phyloP scores from a whole-genome alignment of 2,329 filamentous ascomycete genomes.

The Aspergillus viridinutans region DNA sequence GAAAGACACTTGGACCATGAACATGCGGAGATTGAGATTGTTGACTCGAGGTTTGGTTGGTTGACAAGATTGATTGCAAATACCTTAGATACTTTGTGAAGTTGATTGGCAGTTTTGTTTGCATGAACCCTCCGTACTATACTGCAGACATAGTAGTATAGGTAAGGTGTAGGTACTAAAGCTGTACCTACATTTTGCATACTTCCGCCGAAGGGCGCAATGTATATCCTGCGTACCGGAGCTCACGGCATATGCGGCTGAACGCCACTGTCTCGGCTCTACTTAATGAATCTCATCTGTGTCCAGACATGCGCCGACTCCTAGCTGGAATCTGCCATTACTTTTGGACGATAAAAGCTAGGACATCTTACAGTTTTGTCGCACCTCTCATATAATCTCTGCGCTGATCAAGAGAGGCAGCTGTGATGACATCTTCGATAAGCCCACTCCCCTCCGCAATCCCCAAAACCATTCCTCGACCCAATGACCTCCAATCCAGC shows the following conservation, averaged over 20 bases:
- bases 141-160: background rate
- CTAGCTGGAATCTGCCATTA: background rate
- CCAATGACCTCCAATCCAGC: background rate
- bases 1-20: background rate
- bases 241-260: background rate
- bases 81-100: too few species aligned
- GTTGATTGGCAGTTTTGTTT: background rate
- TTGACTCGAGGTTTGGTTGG: background rate
- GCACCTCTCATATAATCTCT: background rate
- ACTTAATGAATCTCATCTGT: background rate
- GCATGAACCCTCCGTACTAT: background rate
- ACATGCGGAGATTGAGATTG: background rate
- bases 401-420: background rate
- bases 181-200: background rate
- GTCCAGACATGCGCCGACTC: background rate
- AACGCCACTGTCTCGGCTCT: background rate
- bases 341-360: background rate
- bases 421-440: background rate
- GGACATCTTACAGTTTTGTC: background rate
- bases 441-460: constrained; percentile 12
- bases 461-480: constrained; percentile 5
- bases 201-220: background rate
- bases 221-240: background rate
- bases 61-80: background rate
- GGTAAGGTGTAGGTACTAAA: background rate